A percentile compares a stretch with the other conserved stretches of the same genome.
Conservation (phyloP, 441 rosid species). For the Isatis lusitanica region DNA sequence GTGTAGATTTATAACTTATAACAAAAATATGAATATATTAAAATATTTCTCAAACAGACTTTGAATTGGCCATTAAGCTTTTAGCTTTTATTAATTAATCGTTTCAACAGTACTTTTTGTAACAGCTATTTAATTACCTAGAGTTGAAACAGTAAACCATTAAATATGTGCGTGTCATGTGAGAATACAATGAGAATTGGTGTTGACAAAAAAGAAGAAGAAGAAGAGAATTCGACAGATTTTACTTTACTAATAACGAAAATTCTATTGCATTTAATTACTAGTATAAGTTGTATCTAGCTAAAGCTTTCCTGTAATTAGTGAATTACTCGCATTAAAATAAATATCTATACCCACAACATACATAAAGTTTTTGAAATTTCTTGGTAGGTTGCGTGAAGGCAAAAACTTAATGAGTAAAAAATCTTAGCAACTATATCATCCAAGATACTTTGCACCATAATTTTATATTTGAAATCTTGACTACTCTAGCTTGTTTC, state of each 20-base stretch:
- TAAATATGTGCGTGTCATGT: neutral
- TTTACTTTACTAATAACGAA: neutral
- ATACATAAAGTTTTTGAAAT: constrained; percentile 17
- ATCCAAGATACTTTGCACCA: constrained; percentile 31
- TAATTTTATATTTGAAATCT: constrained; percentile 7
- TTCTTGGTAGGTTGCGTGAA: constrained; percentile 50
- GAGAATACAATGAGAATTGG: neutral
- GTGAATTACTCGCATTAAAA: neutral
- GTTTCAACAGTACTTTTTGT: neutral
- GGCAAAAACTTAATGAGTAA: constrained; percentile 37
- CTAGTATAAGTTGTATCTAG: neutral
- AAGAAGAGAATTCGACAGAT: neutral
- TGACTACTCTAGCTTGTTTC: constrained; percentile 4
- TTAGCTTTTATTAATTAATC: constrained; percentile 7
- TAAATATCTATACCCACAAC: neutral
- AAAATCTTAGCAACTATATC: constrained; percentile 46
- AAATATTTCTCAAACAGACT: neutral
- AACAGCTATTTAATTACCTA: neutral
- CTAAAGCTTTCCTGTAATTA: neutral
- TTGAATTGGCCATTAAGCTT: neutral
- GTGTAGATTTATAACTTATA: neutral
- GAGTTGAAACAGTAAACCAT: constrained; percentile 14
- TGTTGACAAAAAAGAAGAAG: neutral
- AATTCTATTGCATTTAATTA: neutral
- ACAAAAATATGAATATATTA: neutral